Evolutionary conservation across 495 filamentous ascomycete genomes (phyloP), one percentile per base, ranked within the genome.

Genomic region (Lasiosphaeriaceae sp.): DNA sequence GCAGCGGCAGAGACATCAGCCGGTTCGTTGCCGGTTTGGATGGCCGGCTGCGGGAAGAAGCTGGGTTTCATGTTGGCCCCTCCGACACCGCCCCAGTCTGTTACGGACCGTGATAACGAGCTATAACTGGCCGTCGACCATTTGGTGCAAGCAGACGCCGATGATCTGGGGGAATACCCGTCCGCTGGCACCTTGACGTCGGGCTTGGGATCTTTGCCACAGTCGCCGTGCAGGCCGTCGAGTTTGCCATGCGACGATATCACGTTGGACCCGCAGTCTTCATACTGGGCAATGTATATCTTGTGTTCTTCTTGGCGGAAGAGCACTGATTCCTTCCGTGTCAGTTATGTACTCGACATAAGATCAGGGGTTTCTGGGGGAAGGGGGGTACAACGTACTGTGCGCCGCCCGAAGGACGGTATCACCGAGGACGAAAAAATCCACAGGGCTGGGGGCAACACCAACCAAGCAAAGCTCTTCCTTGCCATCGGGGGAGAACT

Each of bases 371-470:
- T 12, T 16, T 49, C 29, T n/a, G 14, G 39, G 21, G 14, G 12
- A 24, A 2, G 26, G 24, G 14, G 19, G 51, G 51, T 17, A 2
- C 39, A 0, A 54, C 49, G 11, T 58, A 63, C 63, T 87, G 61
- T 96, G 96, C 1, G 90, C 88, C 46, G 86, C 88, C 56, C 92
- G 85, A 11, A 97, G 75, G 74, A 96, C 96, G 0, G 90, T 96
- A 66, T 97, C 92, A 7, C 92, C 92, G 9, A 79, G 73, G 8
- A 79, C 65, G 49, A 68, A 73, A 24, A 66, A 61, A 7, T 51
- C 21, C 2, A 19, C 47, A n/a, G n/a, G 54, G 73, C 34, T 67
- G 56, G 21, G 77, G 26, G 72, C 62, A n/a, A 71, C 60, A 2
- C 72, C 74, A 21, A 76, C 56, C 41, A 67, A 65, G 55, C 74